Conservation (phyloP, 805 yeast genomes). For the Yamadazyma paraphyllophila region DNA sequence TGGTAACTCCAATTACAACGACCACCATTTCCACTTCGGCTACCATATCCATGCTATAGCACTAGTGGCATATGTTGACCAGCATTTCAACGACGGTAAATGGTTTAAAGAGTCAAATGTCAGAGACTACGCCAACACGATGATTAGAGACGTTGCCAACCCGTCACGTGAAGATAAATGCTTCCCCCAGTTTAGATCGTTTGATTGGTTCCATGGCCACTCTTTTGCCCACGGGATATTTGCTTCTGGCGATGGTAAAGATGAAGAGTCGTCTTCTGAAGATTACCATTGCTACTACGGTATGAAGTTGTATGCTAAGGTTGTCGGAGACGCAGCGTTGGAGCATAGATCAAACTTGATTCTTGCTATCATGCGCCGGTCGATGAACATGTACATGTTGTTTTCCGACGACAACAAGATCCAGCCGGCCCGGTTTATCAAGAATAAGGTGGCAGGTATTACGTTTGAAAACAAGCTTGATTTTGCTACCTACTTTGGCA, state of each 20-base stretch:
- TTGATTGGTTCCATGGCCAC: constrained; percentile 77
- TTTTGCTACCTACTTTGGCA: constrained; percentile 73
- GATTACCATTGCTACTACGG: constrained; percentile 73
- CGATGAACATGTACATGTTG: constrained; percentile 57
- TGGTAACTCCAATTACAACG: constrained; percentile 30
- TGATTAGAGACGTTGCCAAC: constrained; percentile 67
- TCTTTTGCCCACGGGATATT: constrained; percentile 77
- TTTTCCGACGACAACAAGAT: constrained; percentile 51
- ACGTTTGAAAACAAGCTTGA: constrained; percentile 71
- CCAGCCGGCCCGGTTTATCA: constrained; percentile 54
- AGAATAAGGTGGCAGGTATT: constrained; percentile 71
- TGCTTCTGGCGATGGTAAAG: constrained; percentile 71
- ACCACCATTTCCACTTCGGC: constrained; percentile 35
- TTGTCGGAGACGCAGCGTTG: constrained; percentile 51
- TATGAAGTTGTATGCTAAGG: constrained; percentile 62
- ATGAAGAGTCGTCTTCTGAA: constrained; percentile 72
- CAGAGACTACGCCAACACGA: constrained; percentile 51
- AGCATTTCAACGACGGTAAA: constrained; percentile 16
- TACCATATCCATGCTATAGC: constrained; percentile 74
- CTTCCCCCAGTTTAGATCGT: constrained; percentile 67
- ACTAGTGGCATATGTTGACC: constrained; percentile 55
- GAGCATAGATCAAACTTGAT: constrained; percentile 56
- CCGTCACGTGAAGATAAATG: constrained; percentile 51
- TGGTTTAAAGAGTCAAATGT: constrained; percentile 35
- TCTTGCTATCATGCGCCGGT: constrained; percentile 54